Evolutionary conservation across 257 asterid species (phyloP).

Genomic region (Ehretia macrophylla): DNA sequence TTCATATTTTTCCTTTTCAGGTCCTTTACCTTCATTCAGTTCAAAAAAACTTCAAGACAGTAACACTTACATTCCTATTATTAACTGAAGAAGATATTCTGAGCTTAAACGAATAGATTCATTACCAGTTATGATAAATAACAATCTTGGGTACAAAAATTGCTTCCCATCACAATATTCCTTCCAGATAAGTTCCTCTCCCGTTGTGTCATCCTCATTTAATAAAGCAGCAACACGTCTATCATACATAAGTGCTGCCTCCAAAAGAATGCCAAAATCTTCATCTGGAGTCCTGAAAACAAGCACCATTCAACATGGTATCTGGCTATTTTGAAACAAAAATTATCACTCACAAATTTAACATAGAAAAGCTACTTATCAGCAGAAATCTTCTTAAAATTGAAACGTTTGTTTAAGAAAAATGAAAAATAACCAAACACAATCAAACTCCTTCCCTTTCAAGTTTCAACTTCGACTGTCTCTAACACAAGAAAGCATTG

Average conservation of each 20-base stretch:
- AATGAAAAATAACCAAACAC: no score
- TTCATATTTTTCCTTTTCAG: constrained; percentile 95
- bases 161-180: constrained; percentile 53
- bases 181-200: constrained; percentile 66
- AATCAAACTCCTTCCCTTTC: no score
- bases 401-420: no score
- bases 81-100: neutral
- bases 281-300: constrained; percentile 90
- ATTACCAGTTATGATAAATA: constrained; percentile 91
- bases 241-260: constrained; percentile 97
- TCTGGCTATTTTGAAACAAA: neutral
- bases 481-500: no score
- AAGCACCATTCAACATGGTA: constrained; percentile 9
- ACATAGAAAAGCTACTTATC: no score
- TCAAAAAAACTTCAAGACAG: neutral
- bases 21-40: constrained; percentile 77
- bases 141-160: constrained; percentile 68
- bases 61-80: neutral
- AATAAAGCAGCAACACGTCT: constrained; percentile 80
- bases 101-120: constrained; percentile 6
- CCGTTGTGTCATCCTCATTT: constrained; percentile 64
- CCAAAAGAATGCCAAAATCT: constrained; percentile 85
- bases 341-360: no score
- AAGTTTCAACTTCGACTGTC: no score
- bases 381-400: no score